Conservation (phyloP, 345 rosid genomes). For the Streptanthus diversifolius region DNA sequence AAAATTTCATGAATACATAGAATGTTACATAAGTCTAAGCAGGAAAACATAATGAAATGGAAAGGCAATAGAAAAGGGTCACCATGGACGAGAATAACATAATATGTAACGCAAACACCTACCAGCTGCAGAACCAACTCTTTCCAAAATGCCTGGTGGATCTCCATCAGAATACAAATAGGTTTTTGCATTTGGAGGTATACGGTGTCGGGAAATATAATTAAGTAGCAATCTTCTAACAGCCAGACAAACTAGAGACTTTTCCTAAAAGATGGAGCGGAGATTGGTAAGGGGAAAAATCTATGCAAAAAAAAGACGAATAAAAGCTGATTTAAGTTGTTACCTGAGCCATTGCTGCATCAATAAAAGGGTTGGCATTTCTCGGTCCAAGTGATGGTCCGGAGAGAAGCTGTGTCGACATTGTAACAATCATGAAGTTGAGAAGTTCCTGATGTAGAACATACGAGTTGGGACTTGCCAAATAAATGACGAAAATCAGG, state of each 20-base stretch:
- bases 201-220: constrained; percentile 55
- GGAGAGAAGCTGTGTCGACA: constrained; percentile 90
- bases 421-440: constrained; percentile 72
- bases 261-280: constrained; percentile 47
- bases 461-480: constrained; percentile 65
- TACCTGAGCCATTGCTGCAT: constrained; percentile 92
- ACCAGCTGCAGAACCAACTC: constrained; percentile 95
- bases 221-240: constrained; percentile 67
- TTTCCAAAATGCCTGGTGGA: constrained; percentile 76
- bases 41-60: neutral
- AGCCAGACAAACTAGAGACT: constrained; percentile 56
- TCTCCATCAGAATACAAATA: constrained; percentile 55
- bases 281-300: neutral
- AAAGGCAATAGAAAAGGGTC: neutral
- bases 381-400: constrained; percentile 69
- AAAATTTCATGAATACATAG: neutral
- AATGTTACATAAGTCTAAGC: neutral
- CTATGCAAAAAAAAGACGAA: neutral
- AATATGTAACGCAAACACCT: constrained; percentile 24
- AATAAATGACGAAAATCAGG: constrained; percentile 41
- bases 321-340: neutral
- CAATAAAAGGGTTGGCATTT: constrained; percentile 81
- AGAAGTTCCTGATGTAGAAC: constrained; percentile 90
- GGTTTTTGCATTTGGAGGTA: constrained; percentile 41
- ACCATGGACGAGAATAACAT: constrained; percentile 11